Conservation (phyloP, 2,329 filamentous ascomycete species). For the Sporothrix pallida region DNA sequence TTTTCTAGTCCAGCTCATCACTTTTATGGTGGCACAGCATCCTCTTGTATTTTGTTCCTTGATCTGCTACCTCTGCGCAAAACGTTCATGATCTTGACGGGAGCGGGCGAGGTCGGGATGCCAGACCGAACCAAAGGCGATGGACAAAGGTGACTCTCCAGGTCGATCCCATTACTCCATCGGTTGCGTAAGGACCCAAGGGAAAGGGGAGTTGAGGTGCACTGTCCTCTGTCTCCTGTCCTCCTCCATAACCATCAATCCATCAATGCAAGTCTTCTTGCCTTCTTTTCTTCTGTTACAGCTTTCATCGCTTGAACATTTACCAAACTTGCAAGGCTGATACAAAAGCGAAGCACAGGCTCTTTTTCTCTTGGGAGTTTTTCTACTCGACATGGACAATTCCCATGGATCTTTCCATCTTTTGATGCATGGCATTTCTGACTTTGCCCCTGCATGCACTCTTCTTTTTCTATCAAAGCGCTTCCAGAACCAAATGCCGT, state of each 20-base stretch:
- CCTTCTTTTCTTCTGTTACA: too few species aligned
- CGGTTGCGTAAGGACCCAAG: not conserved
- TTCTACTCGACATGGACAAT: too few species aligned
- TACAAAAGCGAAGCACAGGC: too few species aligned
- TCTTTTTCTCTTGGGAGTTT: too few species aligned
- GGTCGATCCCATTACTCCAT: not conserved
- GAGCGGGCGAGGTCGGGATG: not conserved
- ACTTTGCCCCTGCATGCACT: not conserved
- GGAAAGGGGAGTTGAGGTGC: not conserved
- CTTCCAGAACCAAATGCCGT: not conserved
- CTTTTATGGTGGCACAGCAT: too few species aligned
- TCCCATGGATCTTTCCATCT: not conserved
- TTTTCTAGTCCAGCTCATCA: not conserved
- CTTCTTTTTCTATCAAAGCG: slow-evolving; percentile 5
- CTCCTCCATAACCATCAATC: too few species aligned
- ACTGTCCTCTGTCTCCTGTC: not conserved
- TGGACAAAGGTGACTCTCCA: not conserved
- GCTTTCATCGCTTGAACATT: too few species aligned
- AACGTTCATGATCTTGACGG: not conserved
- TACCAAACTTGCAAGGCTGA: too few species aligned
- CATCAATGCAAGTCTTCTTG: not conserved
- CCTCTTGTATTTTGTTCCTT: too few species aligned
- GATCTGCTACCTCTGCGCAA: not conserved
- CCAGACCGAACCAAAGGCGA: not conserved
- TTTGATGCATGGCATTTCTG: not conserved